Evolutionary conservation across 805 yeast genomes (phyloP).

Genomic region (Starmerella floris): DNA sequence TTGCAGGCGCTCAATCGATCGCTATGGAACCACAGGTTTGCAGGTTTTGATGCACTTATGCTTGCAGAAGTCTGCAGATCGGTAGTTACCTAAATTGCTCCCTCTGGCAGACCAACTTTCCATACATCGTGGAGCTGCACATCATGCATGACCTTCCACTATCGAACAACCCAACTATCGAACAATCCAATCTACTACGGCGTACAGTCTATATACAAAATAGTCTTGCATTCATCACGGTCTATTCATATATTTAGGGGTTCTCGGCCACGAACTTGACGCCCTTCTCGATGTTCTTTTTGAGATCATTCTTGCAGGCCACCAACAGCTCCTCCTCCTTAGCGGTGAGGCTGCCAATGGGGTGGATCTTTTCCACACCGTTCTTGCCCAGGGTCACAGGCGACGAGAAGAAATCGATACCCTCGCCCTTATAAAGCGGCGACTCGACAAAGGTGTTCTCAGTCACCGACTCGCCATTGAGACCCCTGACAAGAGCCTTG

Average conservation of each 20-base stretch:
- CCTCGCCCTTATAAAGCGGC: constrained; percentile 72
- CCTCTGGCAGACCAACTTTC: too few species aligned
- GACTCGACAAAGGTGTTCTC: constrained; percentile 52
- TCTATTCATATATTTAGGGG: constrained; percentile 28
- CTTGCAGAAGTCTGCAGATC: too few species aligned
- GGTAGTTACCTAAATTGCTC: too few species aligned
- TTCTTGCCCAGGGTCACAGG: constrained; percentile 84
- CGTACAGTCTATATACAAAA: too few species aligned
- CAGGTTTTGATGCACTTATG: too few species aligned
- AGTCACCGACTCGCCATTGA: constrained; percentile 32
- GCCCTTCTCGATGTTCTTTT: constrained; percentile 86
- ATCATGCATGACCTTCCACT: too few species aligned
- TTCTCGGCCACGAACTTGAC: constrained; percentile 51
- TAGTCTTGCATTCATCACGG: too few species aligned
- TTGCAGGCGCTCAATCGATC: too few species aligned
- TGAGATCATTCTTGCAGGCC: constrained; percentile 72
- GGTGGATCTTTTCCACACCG: constrained; percentile 75
- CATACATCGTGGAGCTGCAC: too few species aligned
- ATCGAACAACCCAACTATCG: too few species aligned
- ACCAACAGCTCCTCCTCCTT: constrained; percentile 77
- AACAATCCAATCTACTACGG: too few species aligned
- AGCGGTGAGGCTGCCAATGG: constrained; percentile 57
- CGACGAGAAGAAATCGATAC: constrained; percentile 93
- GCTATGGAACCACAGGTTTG: too few species aligned
- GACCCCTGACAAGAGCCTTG: constrained; percentile 34